These are phyloP conservation scores for Zizania latifolia DNA, from an alignment of 176 grass and related monocot species.

Conservation along the genomic window DNA sequence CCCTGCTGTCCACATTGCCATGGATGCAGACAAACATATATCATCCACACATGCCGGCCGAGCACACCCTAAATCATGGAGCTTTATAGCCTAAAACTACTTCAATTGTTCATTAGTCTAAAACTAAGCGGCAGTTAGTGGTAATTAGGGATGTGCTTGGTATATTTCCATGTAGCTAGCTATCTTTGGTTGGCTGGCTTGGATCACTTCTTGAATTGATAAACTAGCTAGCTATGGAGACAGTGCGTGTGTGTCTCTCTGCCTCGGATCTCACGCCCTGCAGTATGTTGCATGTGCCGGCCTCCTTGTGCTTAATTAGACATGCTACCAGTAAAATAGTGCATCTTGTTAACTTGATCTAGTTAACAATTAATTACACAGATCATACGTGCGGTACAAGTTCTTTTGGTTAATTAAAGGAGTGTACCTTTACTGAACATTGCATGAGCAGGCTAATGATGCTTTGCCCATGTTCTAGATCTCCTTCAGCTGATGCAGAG, in stretches of 20 bases:
- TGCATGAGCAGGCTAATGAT: constrained; percentile 13
- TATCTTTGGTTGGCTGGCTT: not conserved
- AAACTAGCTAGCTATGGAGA: not conserved
- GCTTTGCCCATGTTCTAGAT: constrained; percentile 19
- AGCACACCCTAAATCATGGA: not conserved
- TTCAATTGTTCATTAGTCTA: not conserved
- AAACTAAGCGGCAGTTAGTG: not conserved
- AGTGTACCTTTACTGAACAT: not conserved
- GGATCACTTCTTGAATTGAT: not conserved
- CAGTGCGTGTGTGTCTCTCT: not conserved
- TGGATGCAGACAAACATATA: not conserved
- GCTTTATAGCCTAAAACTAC: not conserved
- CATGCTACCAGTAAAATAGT: constrained; percentile 18
- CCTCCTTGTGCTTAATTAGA: constrained; percentile 20
- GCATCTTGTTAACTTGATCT: not conserved
- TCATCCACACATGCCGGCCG: not conserved
- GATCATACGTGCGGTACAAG: not conserved
- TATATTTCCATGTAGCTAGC: not conserved
- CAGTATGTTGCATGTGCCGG: constrained; percentile 28
- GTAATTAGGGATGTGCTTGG: not conserved
- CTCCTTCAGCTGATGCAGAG: not conserved
- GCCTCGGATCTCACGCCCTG: constrained; percentile 30
- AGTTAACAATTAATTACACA: not conserved
- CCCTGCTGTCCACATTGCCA: not conserved
- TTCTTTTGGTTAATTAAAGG: constrained; percentile 18